phyloP scores from a whole-genome alignment of 192 early-diverging fungal genomes.

The Phycomyces blakesleeanus region DNA sequence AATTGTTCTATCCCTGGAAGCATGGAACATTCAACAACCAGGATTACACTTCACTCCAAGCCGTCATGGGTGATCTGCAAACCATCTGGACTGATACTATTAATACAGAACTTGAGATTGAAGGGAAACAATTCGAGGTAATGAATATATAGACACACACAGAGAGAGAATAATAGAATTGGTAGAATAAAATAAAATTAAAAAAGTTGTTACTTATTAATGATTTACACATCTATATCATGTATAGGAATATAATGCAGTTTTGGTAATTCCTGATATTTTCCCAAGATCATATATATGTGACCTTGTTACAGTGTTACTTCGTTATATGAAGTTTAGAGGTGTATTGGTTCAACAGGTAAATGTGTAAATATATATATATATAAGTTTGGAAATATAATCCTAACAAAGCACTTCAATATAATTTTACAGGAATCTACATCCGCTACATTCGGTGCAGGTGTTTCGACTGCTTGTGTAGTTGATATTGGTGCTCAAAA shows the following conservation, averaged over 20 bases:
- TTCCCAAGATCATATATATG: conserved; percentile 61
- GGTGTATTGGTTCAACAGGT: conserved; percentile 70
- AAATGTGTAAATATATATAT: not conserved
- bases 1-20: conserved; percentile 71
- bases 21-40: conserved; percentile 72
- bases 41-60: conserved; percentile 66
- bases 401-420: no score
- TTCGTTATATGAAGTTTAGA: conserved; percentile 75
- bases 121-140: conserved; percentile 51
- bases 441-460: conserved; percentile 84
- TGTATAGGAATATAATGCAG: conserved; percentile 52
- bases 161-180: not conserved
- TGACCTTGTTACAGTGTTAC: conserved; percentile 61
- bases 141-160: not conserved
- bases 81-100: conserved; percentile 77
- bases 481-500: conserved; percentile 92
- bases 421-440: conserved; percentile 61
- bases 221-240: no score
- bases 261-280: conserved; percentile 81
- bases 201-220: no score
- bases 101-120: conserved; percentile 64
- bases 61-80: conserved; percentile 71
- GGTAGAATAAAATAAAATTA: no score
- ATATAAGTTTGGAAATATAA: not conserved
- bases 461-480: conserved; percentile 79